Percentiles rank a stretch among this genome's conserved stretches.
phyloP scores from a whole-genome alignment of 1,284 basidiomycete genomes.

The Irpex sp. region DNA sequence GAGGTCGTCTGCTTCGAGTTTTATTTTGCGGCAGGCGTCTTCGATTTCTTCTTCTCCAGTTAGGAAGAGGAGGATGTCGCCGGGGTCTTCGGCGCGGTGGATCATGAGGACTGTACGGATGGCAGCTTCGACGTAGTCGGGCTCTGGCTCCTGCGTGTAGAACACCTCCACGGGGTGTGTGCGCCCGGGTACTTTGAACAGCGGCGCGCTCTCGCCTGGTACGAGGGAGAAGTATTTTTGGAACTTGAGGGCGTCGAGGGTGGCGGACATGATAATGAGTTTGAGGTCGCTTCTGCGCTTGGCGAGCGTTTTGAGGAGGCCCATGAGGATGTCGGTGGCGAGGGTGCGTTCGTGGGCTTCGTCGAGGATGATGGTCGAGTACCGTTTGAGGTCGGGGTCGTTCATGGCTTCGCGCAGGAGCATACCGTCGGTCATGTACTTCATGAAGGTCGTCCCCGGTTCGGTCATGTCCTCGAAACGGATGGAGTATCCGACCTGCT shows the following conservation, averaged over 20 bases:
- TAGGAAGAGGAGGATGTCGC: conserved; percentile 92
- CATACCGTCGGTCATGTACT: conserved; percentile 99
- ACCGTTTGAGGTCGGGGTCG: conserved; percentile 83
- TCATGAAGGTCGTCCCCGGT: conserved; percentile 85
- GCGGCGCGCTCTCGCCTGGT: conserved; percentile 52
- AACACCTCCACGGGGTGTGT: conserved; percentile 96
- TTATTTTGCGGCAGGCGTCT: conserved; percentile 92
- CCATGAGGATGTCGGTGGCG: conserved; percentile 98
- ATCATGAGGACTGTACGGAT: conserved; percentile 98
- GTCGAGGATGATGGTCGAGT: conserved; percentile 97
- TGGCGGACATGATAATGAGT: conserved; percentile 98
- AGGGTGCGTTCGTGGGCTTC: conserved; percentile 98
- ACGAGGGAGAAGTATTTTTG: conserved; percentile 88
- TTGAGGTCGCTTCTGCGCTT: conserved; percentile 86
- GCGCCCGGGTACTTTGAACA: conserved; percentile 95
- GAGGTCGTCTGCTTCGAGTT: conserved; percentile 82
- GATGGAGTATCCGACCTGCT: conserved; percentile 96
- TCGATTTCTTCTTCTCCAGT: conserved; percentile 99
- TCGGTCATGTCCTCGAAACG: conserved; percentile 99
- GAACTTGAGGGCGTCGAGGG: conserved; percentile 95
- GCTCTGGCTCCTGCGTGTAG: conserved; percentile 94
- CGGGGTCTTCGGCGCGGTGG: conserved; percentile 91
- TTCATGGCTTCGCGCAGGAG: conserved; percentile 95
- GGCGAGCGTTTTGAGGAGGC: conserved; percentile 74
- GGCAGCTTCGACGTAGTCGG: conserved; percentile 96